A percentile compares a stretch with the other conserved stretches of the same genome.
Evolutionary conservation across 1,284 basidiomycete genomes (phyloP).

Genomic region (Marasmius fiardii): DNA sequence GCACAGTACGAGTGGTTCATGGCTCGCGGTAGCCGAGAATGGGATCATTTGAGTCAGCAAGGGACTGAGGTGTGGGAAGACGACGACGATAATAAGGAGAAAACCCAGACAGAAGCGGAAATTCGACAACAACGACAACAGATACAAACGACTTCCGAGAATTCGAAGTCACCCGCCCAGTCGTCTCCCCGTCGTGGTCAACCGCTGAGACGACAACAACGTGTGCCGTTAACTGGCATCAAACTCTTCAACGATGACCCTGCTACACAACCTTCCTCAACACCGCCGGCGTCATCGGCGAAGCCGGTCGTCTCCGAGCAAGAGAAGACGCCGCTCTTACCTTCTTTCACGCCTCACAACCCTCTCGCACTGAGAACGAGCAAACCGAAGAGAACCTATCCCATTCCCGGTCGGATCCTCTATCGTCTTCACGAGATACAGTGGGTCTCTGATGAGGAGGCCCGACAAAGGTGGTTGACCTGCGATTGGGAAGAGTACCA

Average conservation of each 20-base stretch:
- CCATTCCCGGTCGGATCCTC: not conserved
- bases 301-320: not conserved
- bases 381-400: not conserved
- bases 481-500: conserved; percentile 1
- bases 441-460: conserved; percentile 2
- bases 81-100: not conserved
- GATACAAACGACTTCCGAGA: not conserved
- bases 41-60: not conserved
- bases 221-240: not conserved
- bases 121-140: too few species aligned
- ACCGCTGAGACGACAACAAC: not conserved
- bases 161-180: not conserved
- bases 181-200: not conserved
- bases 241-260: not conserved
- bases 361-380: not conserved
- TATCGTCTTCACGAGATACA: not conserved
- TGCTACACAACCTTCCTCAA: not conserved
- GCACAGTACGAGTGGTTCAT: conserved; percentile 3
- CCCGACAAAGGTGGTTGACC: not conserved
- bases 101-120: not conserved
- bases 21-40: not conserved
- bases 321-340: not conserved
- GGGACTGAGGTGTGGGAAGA: conserved; percentile 4
- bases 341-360: not conserved
- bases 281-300: not conserved